Evolutionary conservation across 129 eudicot genomes (phyloP), one percentile per base, ranked within the genome.

Genomic region (Artemisia tridentata): DNA sequence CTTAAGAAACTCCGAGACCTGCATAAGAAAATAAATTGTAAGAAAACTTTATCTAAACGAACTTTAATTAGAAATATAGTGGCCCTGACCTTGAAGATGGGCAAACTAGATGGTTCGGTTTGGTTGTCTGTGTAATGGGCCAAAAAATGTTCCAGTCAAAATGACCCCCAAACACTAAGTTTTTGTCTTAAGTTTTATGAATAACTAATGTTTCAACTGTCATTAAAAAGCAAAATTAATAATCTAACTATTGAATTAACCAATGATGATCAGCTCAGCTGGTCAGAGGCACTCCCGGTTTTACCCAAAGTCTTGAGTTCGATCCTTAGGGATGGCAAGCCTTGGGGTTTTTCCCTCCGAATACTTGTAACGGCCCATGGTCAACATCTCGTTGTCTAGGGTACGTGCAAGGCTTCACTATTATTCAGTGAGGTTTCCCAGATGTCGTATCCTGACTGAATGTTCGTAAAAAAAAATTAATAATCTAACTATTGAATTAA

Each of bases 1-100:
- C 71, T 83, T 80, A 16, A 88, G 78, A 71, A 88, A 88, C 27
- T 83, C 75, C 13, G 77, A 65, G n/a, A 88, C 95, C 95, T 88
- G 74, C 45, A 56, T 15, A 45, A 52, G 20, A 3, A 16, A 14
- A 17, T 43, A 41, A 31, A 43, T 34, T 17, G 10, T 49, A 14
- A 3, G 19, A 2, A 49, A 72, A 18, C 2, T 5, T 17, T 18
- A 20, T 57, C 3, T 47, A 47, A 54, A 8, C 6, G 23, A 46
- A 46, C 15, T 3, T 17, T 0, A 45, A 16, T 0, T 9, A 19
- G 19, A 54, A 11, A 7, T 38, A 38, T 16, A 38, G 14, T n/a
- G 13, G n/a, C 27, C 43, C 34, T 11, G 0, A 25, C 4, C 15
- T 14, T 13, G 1, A 9, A 62, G 49, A 11, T 7, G 23, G 23